Base-by-base conservation (phyloP, 129 eudicot genomes). In the Heracleum sosnowskyi region DNA sequence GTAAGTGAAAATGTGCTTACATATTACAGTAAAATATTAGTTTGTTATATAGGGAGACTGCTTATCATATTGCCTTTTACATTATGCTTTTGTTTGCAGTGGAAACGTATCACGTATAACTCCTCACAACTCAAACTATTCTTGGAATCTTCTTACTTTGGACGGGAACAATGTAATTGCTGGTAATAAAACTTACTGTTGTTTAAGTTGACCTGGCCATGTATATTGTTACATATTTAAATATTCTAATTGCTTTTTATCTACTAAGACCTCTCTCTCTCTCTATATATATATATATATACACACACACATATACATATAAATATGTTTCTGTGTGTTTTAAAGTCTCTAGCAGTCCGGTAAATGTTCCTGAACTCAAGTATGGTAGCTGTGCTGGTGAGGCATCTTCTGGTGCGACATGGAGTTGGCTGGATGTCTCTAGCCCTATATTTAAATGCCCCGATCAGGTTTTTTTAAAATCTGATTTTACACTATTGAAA, bases 321-420 rank as follows among this genome's bases (percentile, higher is more conserved):
- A 17, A 5, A 6, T 69, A 7, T 28, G 39, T 29, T 20, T 29
- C 10, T 51, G 68, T n/a, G 66, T n/a, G 26, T n/a, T 10, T 73
- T 83, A 79, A 82, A 96, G 99, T 87, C 28, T 87, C 89, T 86
- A 96, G 99, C 86, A 96, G 95, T 72, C 93, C 85, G n/a, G 75
- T 90, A 85, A 89, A 90, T 70, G 84, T 92, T 86, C 99, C 99
- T 77, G 82, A 87, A 72, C 83, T 96, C 76, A 88, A 90, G 82
- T 92, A 92, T 83, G 99, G 97, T 68, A 72, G 76, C 79, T 69
- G 74, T 76, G 75, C 28, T 51, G 81, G 82, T 73, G 90, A 81
- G 81, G 85, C 86, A 35, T 85, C 97, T 55, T 31, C 75, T 57
- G 87, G 78, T 75, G 91, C 86, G 39, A 37, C 79, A 17, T 92